A percentile compares a stretch with the other conserved stretches of the same genome.
phyloP scores from a whole-genome alignment of 2,329 filamentous ascomycete species.

The Gaeumannomyces sp. region DNA sequence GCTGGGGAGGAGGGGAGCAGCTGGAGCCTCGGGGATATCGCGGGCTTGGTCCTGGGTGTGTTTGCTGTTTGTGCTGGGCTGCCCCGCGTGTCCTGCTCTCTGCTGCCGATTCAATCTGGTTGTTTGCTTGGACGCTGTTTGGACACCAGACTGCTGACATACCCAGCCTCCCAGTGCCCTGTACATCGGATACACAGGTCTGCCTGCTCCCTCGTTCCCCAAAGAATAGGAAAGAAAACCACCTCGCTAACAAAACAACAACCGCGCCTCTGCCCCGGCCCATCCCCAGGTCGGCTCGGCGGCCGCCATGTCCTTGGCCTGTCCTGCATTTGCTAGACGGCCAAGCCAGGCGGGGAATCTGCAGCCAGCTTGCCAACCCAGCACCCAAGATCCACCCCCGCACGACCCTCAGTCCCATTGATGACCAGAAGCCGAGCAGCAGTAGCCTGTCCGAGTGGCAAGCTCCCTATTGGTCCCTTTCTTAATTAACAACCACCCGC shows the following conservation, averaged over 20 bases:
- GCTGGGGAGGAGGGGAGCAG: not conserved
- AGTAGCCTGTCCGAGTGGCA: not conserved
- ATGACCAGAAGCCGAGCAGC: not conserved
- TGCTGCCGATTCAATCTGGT: too few relatives aligned
- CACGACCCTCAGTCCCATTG: not conserved
- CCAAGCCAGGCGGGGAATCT: not conserved
- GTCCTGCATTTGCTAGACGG: too few relatives aligned
- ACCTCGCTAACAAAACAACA: too few relatives aligned
- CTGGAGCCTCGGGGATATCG: not conserved
- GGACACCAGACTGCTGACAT: too few relatives aligned
- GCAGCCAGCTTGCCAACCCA: not conserved
- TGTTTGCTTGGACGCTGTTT: too few relatives aligned
- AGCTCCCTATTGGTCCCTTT: not conserved
- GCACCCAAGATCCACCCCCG: not conserved
- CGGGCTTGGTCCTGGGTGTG: too few relatives aligned
- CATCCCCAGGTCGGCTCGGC: not conserved
- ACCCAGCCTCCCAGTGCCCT: too few relatives aligned
- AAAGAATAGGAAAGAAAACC: too few relatives aligned
- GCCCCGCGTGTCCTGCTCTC: too few relatives aligned
- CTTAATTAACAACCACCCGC: not conserved
- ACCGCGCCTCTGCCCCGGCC: not conserved
- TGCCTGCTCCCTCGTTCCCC: too few relatives aligned
- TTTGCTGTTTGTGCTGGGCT: too few relatives aligned
- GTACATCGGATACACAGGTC: too few relatives aligned
- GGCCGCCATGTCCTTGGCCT: not conserved